Evolutionary conservation across 2,329 filamentous ascomycete species (phyloP).

Genomic region (Sporothrix curviconia): DNA sequence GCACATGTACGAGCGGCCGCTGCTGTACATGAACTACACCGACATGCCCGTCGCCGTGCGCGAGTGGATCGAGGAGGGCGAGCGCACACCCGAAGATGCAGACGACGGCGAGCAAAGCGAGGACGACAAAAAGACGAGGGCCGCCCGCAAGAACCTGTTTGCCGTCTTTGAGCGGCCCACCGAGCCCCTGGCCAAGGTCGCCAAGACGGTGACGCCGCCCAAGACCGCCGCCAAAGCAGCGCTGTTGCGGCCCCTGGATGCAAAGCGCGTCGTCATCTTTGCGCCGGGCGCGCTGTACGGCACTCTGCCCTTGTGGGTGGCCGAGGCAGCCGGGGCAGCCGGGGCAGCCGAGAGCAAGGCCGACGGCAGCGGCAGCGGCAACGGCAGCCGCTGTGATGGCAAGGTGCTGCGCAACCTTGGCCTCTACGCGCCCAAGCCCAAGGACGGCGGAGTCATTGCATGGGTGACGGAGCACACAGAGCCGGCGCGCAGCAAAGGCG

Average conservation of each 20-base stretch:
- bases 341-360: constrained; percentile 24
- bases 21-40: constrained; percentile 41
- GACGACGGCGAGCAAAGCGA: background rate
- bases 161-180: constrained; percentile 35
- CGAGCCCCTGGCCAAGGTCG: constrained; percentile 33
- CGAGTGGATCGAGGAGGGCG: constrained; percentile 43
- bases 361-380: constrained; percentile 34
- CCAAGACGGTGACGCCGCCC: constrained; percentile 30
- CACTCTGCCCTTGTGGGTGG: constrained; percentile 44
- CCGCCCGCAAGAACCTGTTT: constrained; percentile 31
- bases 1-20: constrained; percentile 42
- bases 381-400: no score
- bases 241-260: constrained; percentile 26
- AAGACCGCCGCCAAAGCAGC: constrained; percentile 23
- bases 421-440: constrained; percentile 23
- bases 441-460: constrained; percentile 23
- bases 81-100: constrained; percentile 23
- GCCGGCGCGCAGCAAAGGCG: constrained; percentile 1
- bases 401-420: constrained; percentile 23
- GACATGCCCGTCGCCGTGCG: constrained; percentile 37
- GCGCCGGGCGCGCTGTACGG: constrained; percentile 47
- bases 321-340: constrained; percentile 20
- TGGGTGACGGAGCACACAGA: constrained; percentile 22
- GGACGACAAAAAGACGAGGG: background rate
- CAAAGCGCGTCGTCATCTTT: constrained; percentile 40